Evolutionary conservation across 345 rosid species (phyloP).

Genomic region (Cardamine resedifolia): DNA sequence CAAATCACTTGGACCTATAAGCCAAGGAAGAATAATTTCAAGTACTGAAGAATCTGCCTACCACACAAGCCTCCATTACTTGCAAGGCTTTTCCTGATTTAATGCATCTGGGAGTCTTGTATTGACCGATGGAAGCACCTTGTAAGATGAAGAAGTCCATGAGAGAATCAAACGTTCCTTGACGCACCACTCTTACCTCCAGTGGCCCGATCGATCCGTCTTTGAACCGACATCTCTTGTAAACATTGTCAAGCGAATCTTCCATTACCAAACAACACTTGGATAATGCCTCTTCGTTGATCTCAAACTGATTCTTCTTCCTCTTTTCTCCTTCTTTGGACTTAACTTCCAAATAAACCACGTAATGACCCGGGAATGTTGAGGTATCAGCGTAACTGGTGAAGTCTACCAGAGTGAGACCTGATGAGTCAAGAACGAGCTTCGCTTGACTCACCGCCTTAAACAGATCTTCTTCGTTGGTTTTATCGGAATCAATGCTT

Average conservation of each 20-base stretch:
- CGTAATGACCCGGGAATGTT: conserved; percentile 85
- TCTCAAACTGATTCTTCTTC: neutral
- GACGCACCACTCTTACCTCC: conserved; percentile 73
- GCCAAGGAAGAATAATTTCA: conserved; percentile 19
- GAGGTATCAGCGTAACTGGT: conserved; percentile 70
- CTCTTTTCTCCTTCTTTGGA: conserved; percentile 12
- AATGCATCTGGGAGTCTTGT: conserved; percentile 92
- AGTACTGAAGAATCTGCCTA: conserved; percentile 57
- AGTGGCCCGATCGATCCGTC: conserved; percentile 72
- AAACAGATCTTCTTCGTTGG: conserved; percentile 80
- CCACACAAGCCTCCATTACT: conserved; percentile 59
- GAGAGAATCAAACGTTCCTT: conserved; percentile 71
- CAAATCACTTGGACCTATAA: neutral
- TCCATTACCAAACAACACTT: conserved; percentile 68
- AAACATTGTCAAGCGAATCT: conserved; percentile 70
- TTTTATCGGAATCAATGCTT: conserved; percentile 82
- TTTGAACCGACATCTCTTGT: conserved; percentile 69
- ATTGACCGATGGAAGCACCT: conserved; percentile 88
- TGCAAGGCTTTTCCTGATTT: conserved; percentile 55
- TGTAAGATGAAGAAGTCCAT: conserved; percentile 78
- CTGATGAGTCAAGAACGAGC: conserved; percentile 51
- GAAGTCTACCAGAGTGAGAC: conserved; percentile 62
- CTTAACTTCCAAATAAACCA: conserved; percentile 68
- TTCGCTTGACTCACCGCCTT: conserved; percentile 66
- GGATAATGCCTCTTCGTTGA: conserved; percentile 51